phyloP scores from a whole-genome alignment of 169 alveolate species.

The Ichthyophthirius multifiliis region DNA sequence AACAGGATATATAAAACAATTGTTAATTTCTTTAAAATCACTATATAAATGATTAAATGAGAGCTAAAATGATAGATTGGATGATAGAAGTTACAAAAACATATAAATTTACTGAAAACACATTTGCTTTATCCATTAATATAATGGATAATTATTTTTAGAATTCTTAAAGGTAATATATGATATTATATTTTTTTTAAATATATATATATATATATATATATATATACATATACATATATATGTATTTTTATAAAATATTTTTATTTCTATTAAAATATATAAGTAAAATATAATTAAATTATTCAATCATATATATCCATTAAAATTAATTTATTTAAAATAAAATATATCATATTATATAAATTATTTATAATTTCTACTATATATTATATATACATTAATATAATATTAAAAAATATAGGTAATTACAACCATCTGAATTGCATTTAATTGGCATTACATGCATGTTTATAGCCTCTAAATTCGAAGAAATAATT shows the following conservation, averaged over 20 bases:
- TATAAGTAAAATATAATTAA: background rate
- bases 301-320: background rate
- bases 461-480: slow-evolving; percentile 79
- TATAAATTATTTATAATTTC: background rate
- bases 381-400: background rate
- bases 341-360: background rate
- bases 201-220: background rate
- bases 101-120: slow-evolving; percentile 59
- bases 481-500: slow-evolving; percentile 81
- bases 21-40: slow-evolving; percentile 47
- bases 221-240: no score
- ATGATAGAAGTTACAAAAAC: slow-evolving; percentile 80
- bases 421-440: slow-evolving; percentile 34
- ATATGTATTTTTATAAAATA: background rate
- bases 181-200: background rate
- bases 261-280: background rate
- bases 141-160: slow-evolving; percentile 75
- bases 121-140: slow-evolving; percentile 67
- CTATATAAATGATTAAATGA: slow-evolving; percentile 55
- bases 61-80: slow-evolving; percentile 87
- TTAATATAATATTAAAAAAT: background rate
- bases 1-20: no score
- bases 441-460: slow-evolving; percentile 83
- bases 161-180: slow-evolving; percentile 11
- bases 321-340: background rate